Evolutionary conservation across 1,284 basidiomycete species (phyloP), one percentile per base, ranked within the genome.

Genomic region (Leccinum huronense): DNA sequence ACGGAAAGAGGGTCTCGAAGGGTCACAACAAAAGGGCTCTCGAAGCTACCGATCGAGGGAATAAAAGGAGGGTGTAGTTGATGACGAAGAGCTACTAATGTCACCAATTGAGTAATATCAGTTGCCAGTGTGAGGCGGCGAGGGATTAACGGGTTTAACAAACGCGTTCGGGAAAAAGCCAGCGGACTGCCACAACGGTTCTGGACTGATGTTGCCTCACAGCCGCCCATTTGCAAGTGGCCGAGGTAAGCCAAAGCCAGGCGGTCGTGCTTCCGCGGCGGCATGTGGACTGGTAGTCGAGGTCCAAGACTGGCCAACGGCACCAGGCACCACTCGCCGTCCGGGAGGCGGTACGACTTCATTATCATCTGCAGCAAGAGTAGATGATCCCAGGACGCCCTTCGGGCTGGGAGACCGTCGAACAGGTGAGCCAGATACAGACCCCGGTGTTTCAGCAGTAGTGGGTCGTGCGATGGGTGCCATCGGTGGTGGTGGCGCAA

Each of bases 281-380:
- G 68, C 63, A 3, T 81, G 78, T 16, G 85, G 83, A 63, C 80
- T 84, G 31, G 81, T 69, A 34, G 77, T 67, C 40, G 64, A 75
- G 6, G 78, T 77, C 83, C 84, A 84, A 1, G 75, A 80, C 62
- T 80, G 80, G n/a, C 80, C 80, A 10, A 81, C 77, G 11, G 76
- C 74, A 33, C 79, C 77, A 42, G 82, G 78, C 40, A 76, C 69
- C 67, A 76, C 76, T 19, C 79, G 74, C 48, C 85, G 76, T 51
- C 84, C 78, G 19, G 79, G 78, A 9, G 80, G 77, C 13, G 81
- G 80, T 14, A 91, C 82, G n/a, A 91, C 87, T 70, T 91, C 90
- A 72, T 92, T 90, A 66, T 90, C 90, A 63, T 91, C 89, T 7
- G 88, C 84, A 3, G 85, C 84, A 48, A 92, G 80, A 14, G 90